Evolutionary conservation across 225 moss, liverwort and hornwort genomes (phyloP).

Genomic region (Asterella californica): DNA sequence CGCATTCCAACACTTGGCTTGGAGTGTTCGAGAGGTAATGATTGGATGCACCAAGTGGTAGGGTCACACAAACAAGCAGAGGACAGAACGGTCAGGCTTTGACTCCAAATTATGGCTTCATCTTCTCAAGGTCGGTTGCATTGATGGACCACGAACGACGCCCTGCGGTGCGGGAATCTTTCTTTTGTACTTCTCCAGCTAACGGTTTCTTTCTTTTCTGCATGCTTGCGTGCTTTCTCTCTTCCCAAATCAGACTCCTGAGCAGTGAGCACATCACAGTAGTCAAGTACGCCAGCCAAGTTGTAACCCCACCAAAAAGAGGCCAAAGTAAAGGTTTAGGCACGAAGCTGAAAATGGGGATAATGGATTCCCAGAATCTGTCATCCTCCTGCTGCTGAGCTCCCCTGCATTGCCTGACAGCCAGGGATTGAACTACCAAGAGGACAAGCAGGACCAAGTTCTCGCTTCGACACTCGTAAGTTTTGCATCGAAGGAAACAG

Average conservation of each 20-base stretch:
- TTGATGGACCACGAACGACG: neutral
- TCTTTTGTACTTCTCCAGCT: neutral
- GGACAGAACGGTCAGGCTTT: neutral
- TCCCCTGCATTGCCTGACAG: neutral
- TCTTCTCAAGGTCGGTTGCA: constrained; percentile 1
- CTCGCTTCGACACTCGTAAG: neutral
- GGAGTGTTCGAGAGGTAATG: neutral
- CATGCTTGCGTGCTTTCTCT: no score
- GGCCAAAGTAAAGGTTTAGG: no score
- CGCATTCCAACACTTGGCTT: neutral
- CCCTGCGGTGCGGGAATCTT: constrained; percentile 1
- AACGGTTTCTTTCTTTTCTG: constrained; percentile 1
- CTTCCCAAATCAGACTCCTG: no score
- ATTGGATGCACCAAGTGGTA: neutral
- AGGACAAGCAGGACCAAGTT: neutral
- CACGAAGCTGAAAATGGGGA: no score
- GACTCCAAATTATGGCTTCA: neutral
- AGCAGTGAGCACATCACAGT: neutral
- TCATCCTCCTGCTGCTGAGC: neutral
- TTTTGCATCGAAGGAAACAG: neutral
- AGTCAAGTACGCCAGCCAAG: neutral
- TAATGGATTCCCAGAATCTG: neutral
- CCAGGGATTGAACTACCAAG: neutral
- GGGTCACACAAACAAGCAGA: neutral
- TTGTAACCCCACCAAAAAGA: neutral